Percentiles rank a stretch among this genome's conserved stretches.
These are phyloP conservation scores for Pyropia haitanensis DNA, from an alignment of 23 red algal genomes.

Conservation along the genomic window DNA sequence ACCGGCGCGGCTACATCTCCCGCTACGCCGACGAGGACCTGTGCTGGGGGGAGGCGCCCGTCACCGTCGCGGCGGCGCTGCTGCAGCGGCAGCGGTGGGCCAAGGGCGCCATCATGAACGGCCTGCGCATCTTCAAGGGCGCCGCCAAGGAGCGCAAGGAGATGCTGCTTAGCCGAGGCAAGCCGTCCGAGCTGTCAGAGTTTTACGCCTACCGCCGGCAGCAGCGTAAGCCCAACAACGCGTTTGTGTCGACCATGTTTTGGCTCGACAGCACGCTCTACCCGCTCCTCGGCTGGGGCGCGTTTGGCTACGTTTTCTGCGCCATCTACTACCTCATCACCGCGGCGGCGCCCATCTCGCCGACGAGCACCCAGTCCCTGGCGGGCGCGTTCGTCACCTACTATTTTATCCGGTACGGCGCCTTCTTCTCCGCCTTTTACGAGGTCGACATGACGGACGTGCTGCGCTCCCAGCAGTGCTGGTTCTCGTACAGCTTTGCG, in stretches of 20 bases:
- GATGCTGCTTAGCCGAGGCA: conserved; percentile 20
- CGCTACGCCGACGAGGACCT: conserved; percentile 60
- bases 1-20: conserved; percentile 54
- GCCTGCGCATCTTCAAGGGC: conserved; percentile 47
- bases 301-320: conserved; percentile 39
- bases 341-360: conserved; percentile 45
- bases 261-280: conserved; percentile 51
- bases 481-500: conserved; percentile 62
- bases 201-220: conserved; percentile 62
- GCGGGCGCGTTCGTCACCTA: conserved; percentile 52
- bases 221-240: conserved; percentile 43
- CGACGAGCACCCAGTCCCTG: conserved; percentile 17
- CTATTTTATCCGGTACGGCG: conserved; percentile 47
- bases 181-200: conserved; percentile 44
- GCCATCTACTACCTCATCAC: conserved; percentile 36
- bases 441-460: conserved; percentile 41
- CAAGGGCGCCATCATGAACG: conserved; percentile 72
- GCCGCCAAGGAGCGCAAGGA: conserved; percentile 22
- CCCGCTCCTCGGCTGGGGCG: conserved; percentile 42
- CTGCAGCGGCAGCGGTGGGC: conserved; percentile 69
- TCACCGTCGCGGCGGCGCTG: conserved; percentile 61
- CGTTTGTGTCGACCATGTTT: conserved; percentile 62
- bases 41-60: conserved; percentile 55
- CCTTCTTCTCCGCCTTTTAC: conserved; percentile 54
- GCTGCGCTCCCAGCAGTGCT: conserved; percentile 53